Base-by-base conservation (phyloP, 1,284 basidiomycete species). In the Pholiota adiposa region DNA sequence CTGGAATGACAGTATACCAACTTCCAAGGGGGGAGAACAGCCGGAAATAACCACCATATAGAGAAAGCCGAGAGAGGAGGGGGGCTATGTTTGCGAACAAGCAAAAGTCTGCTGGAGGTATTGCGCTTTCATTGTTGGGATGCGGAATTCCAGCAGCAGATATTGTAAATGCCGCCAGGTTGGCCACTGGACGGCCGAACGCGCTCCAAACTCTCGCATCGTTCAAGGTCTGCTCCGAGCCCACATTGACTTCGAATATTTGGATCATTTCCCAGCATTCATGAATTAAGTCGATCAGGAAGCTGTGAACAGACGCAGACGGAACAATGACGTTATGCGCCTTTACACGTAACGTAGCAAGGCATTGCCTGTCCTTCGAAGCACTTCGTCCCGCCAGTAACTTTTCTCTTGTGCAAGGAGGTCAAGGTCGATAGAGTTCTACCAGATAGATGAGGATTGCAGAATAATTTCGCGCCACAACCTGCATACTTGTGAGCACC, bases 391-490 rank as follows among this genome's bases (percentile, higher is more conserved):
- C 7, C 18, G 40, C 40, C 40, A 43, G 19, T 43, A n/a, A 11
- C n/a, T 43, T 4, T 9, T 3, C 11, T 29, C 6, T 5, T 43
- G 40, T 7, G 2, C 8, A 18, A 54, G 38, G 1, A 25, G 12
- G 18, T 27, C 25, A 4, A 54, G 41, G 29, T 54, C 41, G 12
- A 54, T n/a, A 19, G n/a, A 41, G 7, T 21, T 9, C 12, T 16
- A 38, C 52, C 52, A 54, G 14, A 54, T n/a, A 5, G 41, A 21
- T 11, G 40, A 25, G 2, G 52, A 54, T 1, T 41, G 25, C 14
- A 54, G 25, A 9, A 54, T 23, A 29, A 54, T 43, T 6, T 54
- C 27, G 23, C 52, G 52, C 52, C 52, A 54, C 9, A 16, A 29
- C 12, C 2, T 18, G 25, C 52, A 54, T 3, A 54, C 52, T 29